Percentiles rank a stretch among this genome's conserved stretches.
Evolutionary conservation across 805 yeast genomes (phyloP).

Genomic region (Naumovozyma dairenensis): DNA sequence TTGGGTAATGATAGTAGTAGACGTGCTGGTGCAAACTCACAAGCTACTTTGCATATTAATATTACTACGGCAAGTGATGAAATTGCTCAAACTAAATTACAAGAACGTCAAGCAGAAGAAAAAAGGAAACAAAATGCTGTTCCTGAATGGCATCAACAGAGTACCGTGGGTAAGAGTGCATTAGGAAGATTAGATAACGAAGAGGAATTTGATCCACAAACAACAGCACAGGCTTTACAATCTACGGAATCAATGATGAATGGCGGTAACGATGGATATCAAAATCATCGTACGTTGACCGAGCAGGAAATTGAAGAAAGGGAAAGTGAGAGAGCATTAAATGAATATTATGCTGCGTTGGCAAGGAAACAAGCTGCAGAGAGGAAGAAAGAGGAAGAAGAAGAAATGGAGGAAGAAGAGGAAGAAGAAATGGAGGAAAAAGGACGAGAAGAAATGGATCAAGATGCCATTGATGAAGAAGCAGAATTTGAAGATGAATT

Average conservation of each 20-base stretch:
- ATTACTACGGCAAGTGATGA: slow-evolving; percentile 83
- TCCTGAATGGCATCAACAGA: slow-evolving; percentile 91
- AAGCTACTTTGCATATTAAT: slow-evolving; percentile 82
- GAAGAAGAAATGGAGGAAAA: slow-evolving; percentile 41
- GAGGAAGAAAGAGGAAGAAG: slow-evolving; percentile 46
- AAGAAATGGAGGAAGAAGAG: slow-evolving; percentile 37
- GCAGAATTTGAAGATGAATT: slow-evolving; percentile 15
- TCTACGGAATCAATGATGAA: slow-evolving; percentile 11
- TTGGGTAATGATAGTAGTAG: slow-evolving; percentile 34
- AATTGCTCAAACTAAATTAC: slow-evolving; percentile 53
- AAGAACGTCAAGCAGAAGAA: slow-evolving; percentile 56
- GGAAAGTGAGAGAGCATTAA: slow-evolving; percentile 62
- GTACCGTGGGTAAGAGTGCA: slow-evolving; percentile 71
- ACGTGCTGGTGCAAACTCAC: slow-evolving; percentile 52
- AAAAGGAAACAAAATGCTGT: slow-evolving; percentile 83
- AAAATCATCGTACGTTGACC: slow-evolving; percentile 14
- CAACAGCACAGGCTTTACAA: slow-evolving; percentile 15
- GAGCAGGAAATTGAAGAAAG: slow-evolving; percentile 42
- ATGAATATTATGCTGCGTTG: slow-evolving; percentile 68
- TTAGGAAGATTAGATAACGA: slow-evolving; percentile 47
- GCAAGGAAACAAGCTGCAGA: slow-evolving; percentile 58
- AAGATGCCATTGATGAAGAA: slow-evolving; percentile 24
- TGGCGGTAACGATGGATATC: slow-evolving; percentile 7
- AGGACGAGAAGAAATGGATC: slow-evolving; percentile 35
- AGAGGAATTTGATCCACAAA: slow-evolving; percentile 32